phyloP scores from a whole-genome alignment of 2,329 filamentous ascomycete species.

The Cadophora sp. region DNA sequence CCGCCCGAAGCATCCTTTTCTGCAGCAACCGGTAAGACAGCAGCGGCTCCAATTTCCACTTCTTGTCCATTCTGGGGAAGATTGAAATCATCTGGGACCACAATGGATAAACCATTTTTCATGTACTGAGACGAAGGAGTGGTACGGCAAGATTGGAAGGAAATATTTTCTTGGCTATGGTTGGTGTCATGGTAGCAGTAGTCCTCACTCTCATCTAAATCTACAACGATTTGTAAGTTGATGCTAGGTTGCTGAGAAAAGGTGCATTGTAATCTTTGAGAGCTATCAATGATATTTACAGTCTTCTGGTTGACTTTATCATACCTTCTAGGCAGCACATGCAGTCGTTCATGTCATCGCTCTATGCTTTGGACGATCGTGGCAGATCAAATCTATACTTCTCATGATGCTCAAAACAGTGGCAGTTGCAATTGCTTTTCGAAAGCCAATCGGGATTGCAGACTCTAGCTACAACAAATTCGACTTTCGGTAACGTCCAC shows the following conservation, averaged over 20 bases:
- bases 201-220: background rate
- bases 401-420: too few relatives aligned
- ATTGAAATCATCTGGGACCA: background rate
- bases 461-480: too few relatives aligned
- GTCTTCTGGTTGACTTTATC: background rate
- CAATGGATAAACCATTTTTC: background rate
- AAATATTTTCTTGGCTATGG: background rate
- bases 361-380: too few relatives aligned
- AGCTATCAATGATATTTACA: background rate
- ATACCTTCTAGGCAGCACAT: too few relatives aligned
- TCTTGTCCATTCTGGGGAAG: slow-evolving; percentile 1
- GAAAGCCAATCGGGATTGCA: too few relatives aligned
- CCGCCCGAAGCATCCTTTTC: background rate
- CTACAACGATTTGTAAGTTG: background rate
- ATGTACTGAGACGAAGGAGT: background rate
- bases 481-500: too few relatives aligned
- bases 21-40: background rate
- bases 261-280: background rate
- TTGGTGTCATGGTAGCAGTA: background rate
- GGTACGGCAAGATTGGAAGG: background rate
- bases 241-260: background rate
- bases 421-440: too few relatives aligned
- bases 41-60: background rate
- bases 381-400: too few relatives aligned
- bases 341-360: too few relatives aligned